Percentiles rank a stretch among this genome's conserved stretches.
phyloP scores from a whole-genome alignment of 805 yeast species.

The Komagataella populi region DNA sequence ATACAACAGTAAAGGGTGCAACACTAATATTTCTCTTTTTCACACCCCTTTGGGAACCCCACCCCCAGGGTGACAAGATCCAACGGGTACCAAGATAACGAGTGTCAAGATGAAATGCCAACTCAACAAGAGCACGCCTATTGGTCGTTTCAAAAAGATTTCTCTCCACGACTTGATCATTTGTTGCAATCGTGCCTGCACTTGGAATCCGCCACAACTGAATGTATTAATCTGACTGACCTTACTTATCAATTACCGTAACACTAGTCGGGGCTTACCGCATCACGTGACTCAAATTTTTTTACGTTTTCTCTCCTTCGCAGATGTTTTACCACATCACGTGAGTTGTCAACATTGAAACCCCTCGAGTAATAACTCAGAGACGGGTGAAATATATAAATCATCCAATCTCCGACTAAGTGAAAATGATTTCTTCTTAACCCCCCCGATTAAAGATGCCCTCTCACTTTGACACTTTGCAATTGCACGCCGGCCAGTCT shows the following conservation, averaged over 20 bases:
- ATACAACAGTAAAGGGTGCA: not conserved
- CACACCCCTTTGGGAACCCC: not conserved
- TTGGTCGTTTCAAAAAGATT: too few relatives aligned
- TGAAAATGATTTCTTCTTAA: slow-evolving; percentile 12
- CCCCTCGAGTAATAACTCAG: not conserved
- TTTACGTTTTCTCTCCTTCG: not conserved
- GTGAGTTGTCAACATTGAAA: not conserved
- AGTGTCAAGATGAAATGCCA: too few relatives aligned
- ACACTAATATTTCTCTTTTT: not conserved
- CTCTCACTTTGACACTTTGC: slow-evolving; percentile 77
- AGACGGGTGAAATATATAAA: not conserved
- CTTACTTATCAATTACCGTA: not conserved
- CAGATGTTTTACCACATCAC: not conserved
- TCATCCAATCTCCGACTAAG: not conserved
- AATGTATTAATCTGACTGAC: not conserved
- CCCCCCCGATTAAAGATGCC: slow-evolving; percentile 15
- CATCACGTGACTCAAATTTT: not conserved
- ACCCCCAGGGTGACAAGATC: not conserved
- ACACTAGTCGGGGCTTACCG: not conserved
- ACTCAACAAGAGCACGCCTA: too few relatives aligned
- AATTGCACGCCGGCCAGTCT: slow-evolving; percentile 94
- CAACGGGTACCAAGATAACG: not conserved
- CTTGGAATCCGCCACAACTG: not conserved
- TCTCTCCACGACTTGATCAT: too few relatives aligned
- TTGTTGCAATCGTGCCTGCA: too few relatives aligned